Evolutionary conservation across 2,329 filamentous ascomycete species (phyloP).

Genomic region (Ilyonectria mors-panacis): DNA sequence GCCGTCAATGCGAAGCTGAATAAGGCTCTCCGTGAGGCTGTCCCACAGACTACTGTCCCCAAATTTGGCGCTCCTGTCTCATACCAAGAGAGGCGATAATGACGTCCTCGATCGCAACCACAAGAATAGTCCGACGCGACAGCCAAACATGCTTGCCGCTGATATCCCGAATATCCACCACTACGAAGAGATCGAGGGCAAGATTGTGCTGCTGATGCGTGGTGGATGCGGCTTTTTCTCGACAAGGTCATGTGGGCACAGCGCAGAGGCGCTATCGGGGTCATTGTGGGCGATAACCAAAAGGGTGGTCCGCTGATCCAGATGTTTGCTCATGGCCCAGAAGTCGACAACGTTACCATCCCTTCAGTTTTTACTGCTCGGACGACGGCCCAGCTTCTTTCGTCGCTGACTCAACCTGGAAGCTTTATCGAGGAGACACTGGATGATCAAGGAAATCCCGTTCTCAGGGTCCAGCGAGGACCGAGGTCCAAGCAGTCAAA

Average conservation of each 20-base stretch:
- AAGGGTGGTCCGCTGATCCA: slow-evolving; percentile 91
- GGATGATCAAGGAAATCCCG: slow-evolving; percentile 72
- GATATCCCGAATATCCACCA: slow-evolving; percentile 93
- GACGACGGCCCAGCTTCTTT: slow-evolving; percentile 93
- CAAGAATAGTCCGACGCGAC: slow-evolving; percentile 53
- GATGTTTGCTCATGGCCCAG: slow-evolving; percentile 97
- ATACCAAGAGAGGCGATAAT: slow-evolving; percentile 36
- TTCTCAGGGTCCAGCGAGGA: slow-evolving; percentile 67
- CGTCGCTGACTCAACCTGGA: slow-evolving; percentile 84
- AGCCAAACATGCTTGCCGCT: slow-evolving; percentile 74
- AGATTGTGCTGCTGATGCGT: slow-evolving; percentile 90
- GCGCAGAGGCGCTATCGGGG: slow-evolving; percentile 85
- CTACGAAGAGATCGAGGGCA: slow-evolving; percentile 91
- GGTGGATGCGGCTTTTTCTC: slow-evolving; percentile 98
- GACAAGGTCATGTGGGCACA: slow-evolving; percentile 99
- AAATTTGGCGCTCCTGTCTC: slow-evolving; percentile 29
- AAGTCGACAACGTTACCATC: slow-evolving; percentile 92
- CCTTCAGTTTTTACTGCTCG: slow-evolving; percentile 95
- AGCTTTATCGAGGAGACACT: slow-evolving; percentile 73
- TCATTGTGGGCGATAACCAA: slow-evolving; percentile 95
- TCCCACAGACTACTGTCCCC: slow-evolving; percentile 40
- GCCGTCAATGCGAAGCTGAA: slow-evolving; percentile 63
- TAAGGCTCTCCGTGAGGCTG: slow-evolving; percentile 53
- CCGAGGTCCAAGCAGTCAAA: slow-evolving; percentile 50
- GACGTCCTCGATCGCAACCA: slow-evolving; percentile 49